phyloP scores from a whole-genome alignment of 371 early-diverging fungal species.

The Rhizopus sp. region DNA sequence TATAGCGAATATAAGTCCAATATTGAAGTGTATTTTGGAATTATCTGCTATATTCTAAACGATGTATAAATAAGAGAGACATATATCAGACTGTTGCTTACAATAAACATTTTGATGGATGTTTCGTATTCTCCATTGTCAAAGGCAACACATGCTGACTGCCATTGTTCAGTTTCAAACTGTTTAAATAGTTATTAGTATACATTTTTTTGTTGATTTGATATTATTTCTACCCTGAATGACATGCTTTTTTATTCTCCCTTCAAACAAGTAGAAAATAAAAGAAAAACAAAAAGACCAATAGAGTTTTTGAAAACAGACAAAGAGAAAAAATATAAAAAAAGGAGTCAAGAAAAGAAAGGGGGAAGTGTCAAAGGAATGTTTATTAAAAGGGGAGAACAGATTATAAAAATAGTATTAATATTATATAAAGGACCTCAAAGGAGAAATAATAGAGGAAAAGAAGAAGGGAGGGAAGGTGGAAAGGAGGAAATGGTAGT shows the following conservation, averaged over 20 bases:
- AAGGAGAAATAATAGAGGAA: too few relatives aligned
- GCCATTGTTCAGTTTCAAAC: slow-evolving; percentile 57
- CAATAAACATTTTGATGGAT: slow-evolving; percentile 44
- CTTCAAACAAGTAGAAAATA: background rate
- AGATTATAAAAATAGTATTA: too few relatives aligned
- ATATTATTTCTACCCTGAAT: slow-evolving; percentile 13
- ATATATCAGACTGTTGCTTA: slow-evolving; percentile 19
- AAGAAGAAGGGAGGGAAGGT: background rate
- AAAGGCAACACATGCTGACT: slow-evolving; percentile 45
- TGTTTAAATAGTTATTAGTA: slow-evolving; percentile 6
- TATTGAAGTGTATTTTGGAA: slow-evolving; percentile 94
- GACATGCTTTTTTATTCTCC: slow-evolving; percentile 12
- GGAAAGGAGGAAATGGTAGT: slow-evolving; percentile 1
- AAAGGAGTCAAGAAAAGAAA: background rate
- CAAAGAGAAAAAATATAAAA: slow-evolving; percentile 4
- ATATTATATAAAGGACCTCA: too few relatives aligned
- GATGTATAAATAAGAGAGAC: background rate
- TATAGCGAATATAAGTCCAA: slow-evolving; percentile 81
- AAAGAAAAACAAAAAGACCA: background rate
- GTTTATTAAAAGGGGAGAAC: too few relatives aligned
- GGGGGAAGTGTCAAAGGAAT: background rate
- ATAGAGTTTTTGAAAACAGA: background rate
- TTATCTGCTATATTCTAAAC: slow-evolving; percentile 76
- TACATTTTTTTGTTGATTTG: slow-evolving; percentile 1
- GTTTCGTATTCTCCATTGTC: slow-evolving; percentile 43